Conservation (phyloP, 1,284 basidiomycete species). For the Fomitopsis schrenkii region DNA sequence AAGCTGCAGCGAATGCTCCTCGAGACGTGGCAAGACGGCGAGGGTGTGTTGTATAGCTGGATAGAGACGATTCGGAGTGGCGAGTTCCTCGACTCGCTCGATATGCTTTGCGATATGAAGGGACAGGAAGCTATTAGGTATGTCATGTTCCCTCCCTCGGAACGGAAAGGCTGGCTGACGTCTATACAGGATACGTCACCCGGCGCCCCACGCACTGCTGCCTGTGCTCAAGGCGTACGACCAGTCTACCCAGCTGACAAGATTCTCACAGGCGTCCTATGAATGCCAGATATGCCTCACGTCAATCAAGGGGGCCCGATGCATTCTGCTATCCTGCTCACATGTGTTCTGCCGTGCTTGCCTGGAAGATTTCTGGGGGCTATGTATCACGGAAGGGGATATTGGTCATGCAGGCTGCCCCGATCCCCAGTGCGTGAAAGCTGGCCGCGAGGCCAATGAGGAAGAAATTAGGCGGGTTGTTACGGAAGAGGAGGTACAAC, state of each 20-base stretch:
- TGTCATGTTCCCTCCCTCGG: slow-evolving; percentile 16
- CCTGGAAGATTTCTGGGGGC: slow-evolving; percentile 68
- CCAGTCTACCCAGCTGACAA: slow-evolving; percentile 35
- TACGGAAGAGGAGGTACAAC: slow-evolving; percentile 50
- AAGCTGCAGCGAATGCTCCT: slow-evolving; percentile 38
- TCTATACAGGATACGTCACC: slow-evolving; percentile 46
- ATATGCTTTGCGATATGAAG: slow-evolving; percentile 23
- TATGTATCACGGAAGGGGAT: slow-evolving; percentile 73
- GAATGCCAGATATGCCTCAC: slow-evolving; percentile 69
- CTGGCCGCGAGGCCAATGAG: slow-evolving; percentile 56
- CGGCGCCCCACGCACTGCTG: slow-evolving; percentile 48
- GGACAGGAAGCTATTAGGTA: slow-evolving; percentile 41
- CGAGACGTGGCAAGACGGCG: slow-evolving; percentile 55
- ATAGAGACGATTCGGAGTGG: slow-evolving; percentile 65
- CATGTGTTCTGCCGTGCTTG: slow-evolving; percentile 76
- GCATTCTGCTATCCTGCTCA: slow-evolving; percentile 58
- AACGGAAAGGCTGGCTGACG: slow-evolving; percentile 7
- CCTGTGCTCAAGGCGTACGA: slow-evolving; percentile 48
- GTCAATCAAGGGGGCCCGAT: slow-evolving; percentile 63
- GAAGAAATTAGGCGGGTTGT: slow-evolving; percentile 70
- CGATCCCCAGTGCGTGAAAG: slow-evolving; percentile 69
- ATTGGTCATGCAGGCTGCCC: slow-evolving; percentile 69
- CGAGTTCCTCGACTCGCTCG: slow-evolving; percentile 46
- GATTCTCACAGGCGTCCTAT: slow-evolving; percentile 61
- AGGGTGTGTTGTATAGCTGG: slow-evolving; percentile 64